phyloP scores from a whole-genome alignment of 177 flowering plant species.

The Vitis hybrid region DNA sequence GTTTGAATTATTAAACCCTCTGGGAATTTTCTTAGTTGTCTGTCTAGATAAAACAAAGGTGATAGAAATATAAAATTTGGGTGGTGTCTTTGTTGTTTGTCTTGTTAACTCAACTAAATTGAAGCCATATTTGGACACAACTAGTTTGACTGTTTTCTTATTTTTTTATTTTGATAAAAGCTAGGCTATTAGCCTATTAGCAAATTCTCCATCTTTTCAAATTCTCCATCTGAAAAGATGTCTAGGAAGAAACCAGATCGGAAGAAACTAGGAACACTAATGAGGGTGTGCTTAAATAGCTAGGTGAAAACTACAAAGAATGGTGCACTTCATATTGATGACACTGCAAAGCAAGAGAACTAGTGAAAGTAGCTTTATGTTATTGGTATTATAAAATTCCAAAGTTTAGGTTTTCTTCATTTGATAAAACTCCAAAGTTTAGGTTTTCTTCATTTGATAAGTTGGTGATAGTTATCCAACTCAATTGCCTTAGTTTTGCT shows the following conservation, averaged over 20 bases:
- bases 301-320: background rate
- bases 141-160: too few relatives aligned
- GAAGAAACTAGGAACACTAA: background rate
- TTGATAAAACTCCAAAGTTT: background rate
- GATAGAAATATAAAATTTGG: too few relatives aligned
- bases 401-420: background rate
- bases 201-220: too few relatives aligned
- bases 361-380: background rate
- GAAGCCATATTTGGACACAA: too few relatives aligned
- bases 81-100: too few relatives aligned
- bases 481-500: background rate
- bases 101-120: too few relatives aligned
- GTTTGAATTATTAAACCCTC: too few relatives aligned
- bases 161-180: too few relatives aligned
- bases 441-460: background rate
- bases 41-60: too few relatives aligned
- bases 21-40: too few relatives aligned
- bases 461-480: background rate
- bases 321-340: background rate
- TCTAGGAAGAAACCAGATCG: background rate
- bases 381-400: background rate
- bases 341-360: background rate
- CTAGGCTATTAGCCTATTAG: too few relatives aligned
- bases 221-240: too few relatives aligned
- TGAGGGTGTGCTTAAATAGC: background rate